phyloP scores from a whole-genome alignment of 73 alveolate genomes.

The Paramecium octaurelia region DNA sequence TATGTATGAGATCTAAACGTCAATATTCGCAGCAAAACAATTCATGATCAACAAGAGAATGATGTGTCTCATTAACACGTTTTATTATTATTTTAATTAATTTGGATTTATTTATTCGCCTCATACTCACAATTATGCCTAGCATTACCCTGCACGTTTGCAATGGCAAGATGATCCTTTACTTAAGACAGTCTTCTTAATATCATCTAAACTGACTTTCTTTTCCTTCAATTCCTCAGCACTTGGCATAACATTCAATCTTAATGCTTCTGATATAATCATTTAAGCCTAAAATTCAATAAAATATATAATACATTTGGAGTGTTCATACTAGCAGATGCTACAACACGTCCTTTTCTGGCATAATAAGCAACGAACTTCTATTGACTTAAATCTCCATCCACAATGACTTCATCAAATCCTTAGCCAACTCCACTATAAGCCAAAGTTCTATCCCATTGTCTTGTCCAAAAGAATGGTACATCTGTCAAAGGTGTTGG shows the following conservation, averaged over 20 bases:
- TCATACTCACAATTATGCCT: neutral
- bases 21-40: neutral
- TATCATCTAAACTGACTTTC: neutral
- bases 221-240: neutral
- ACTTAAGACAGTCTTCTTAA: neutral
- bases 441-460: constrained; percentile 53
- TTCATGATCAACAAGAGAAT: neutral
- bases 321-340: constrained; percentile 57
- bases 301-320: constrained; percentile 2
- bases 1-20: constrained; percentile 33
- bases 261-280: constrained; percentile 35
- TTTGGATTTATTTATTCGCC: neutral
- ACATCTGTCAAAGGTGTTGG: constrained; percentile 70
- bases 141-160: neutral
- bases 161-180: neutral
- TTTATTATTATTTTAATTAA: neutral
- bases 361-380: constrained; percentile 59
- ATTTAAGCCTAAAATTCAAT: neutral
- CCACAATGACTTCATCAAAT: constrained; percentile 55
- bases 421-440: constrained; percentile 52
- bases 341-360: constrained; percentile 53
- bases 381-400: constrained; percentile 49
- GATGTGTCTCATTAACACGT: constrained; percentile 34
- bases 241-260: constrained; percentile 27
- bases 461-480: constrained; percentile 92